These are phyloP conservation scores for Talaromyces sp. DNA, from an alignment of 2,329 filamentous ascomycete genomes.

Conservation along the genomic window DNA sequence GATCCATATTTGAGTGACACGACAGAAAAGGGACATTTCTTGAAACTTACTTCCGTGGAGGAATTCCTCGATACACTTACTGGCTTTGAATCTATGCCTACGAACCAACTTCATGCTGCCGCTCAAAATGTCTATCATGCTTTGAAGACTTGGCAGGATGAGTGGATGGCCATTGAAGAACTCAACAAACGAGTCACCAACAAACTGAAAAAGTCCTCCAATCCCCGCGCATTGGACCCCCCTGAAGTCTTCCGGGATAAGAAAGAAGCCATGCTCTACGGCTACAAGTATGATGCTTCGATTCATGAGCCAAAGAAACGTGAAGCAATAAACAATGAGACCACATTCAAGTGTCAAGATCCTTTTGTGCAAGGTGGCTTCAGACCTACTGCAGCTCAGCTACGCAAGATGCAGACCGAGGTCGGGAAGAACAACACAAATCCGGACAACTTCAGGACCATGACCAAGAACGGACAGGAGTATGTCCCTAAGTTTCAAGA, in stretches of 20 bases:
- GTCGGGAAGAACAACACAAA: slow-evolving; percentile 37
- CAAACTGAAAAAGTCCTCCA: slow-evolving; percentile 49
- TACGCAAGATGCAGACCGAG: slow-evolving; percentile 38
- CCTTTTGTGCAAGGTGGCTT: slow-evolving; percentile 54
- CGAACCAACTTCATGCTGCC: slow-evolving; percentile 53
- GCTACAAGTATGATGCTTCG: slow-evolving; percentile 53
- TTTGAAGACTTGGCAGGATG: slow-evolving; percentile 56
- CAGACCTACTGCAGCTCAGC: slow-evolving; percentile 42
- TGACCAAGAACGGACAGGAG: slow-evolving; percentile 37
- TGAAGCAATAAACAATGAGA: slow-evolving; percentile 31
- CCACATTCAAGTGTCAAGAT: slow-evolving; percentile 50
- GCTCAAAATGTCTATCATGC: slow-evolving; percentile 53
- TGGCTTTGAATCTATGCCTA: slow-evolving; percentile 41
- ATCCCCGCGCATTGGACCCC: slow-evolving; percentile 51
- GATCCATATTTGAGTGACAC: slow-evolving; percentile 33
- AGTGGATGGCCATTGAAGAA: slow-evolving; percentile 51
- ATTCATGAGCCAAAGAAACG: slow-evolving; percentile 18
- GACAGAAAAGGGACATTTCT: slow-evolving; percentile 34
- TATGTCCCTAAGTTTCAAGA: slow-evolving; percentile 37
- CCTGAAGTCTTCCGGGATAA: slow-evolving; percentile 54
- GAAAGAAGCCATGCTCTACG: slow-evolving; percentile 59
- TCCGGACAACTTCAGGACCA: slow-evolving; percentile 39
- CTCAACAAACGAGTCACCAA: slow-evolving; percentile 48
- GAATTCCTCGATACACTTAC: slow-evolving; percentile 35
- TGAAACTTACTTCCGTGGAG: slow-evolving; percentile 36